phyloP scores from a whole-genome alignment of 1,284 basidiomycete species.

The Pterula multifida region DNA sequence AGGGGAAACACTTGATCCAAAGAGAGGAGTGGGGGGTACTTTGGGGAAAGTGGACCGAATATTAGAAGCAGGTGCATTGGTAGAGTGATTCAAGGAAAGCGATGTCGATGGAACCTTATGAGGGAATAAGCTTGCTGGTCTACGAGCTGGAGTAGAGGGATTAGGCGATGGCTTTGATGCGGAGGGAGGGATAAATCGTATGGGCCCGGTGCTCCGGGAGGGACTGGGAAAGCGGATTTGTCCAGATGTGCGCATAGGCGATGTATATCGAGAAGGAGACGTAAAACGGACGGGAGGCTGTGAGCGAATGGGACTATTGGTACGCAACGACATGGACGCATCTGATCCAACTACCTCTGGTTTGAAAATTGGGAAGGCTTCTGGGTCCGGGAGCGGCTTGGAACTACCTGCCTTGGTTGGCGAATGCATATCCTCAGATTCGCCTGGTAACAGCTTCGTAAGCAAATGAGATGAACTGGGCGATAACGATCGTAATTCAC shows the following conservation, averaged over 20 bases:
- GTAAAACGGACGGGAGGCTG: not conserved
- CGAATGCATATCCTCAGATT: not conserved
- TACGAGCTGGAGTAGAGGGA: not conserved
- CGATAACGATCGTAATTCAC: constrained; percentile 30
- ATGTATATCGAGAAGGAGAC: not conserved
- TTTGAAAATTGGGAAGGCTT: not conserved
- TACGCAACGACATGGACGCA: not conserved
- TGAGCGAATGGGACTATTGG: not conserved
- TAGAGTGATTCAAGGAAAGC: not conserved
- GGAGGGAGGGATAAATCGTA: constrained; percentile 8
- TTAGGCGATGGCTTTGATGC: constrained; percentile 2
- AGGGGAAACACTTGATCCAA: not conserved
- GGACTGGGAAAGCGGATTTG: not conserved
- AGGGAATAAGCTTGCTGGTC: not conserved
- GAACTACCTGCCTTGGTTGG: not conserved
- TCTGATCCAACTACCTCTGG: not conserved
- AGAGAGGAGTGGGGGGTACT: not conserved
- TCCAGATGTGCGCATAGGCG: not conserved
- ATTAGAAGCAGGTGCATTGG: not conserved
- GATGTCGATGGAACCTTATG: not conserved
- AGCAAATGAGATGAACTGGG: constrained; percentile 25
- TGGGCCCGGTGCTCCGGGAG: not conserved
- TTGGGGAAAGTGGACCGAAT: not conserved
- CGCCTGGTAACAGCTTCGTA: constrained; percentile 4
- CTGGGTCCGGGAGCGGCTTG: not conserved